These are phyloP conservation scores for Macrophomina phaseolina DNA, from an alignment of 2,329 filamentous ascomycete species.

Conservation along the genomic window DNA sequence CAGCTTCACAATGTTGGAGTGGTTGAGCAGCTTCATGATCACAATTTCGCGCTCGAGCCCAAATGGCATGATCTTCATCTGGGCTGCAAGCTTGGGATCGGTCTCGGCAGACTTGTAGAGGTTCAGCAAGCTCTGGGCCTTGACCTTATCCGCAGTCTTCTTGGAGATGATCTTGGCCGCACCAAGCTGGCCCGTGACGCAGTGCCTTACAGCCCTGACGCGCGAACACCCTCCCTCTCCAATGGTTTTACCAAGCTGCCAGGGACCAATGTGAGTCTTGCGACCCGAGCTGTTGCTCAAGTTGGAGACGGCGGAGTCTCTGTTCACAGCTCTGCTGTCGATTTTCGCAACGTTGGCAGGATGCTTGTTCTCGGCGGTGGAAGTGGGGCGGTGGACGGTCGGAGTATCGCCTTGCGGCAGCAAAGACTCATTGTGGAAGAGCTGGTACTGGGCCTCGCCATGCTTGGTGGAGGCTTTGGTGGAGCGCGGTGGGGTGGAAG, in stretches of 20 bases:
- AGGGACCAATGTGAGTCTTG: conserved; percentile 86
- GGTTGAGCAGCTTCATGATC: conserved; percentile 94
- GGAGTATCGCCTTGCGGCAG: conserved; percentile 50
- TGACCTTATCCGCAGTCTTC: conserved; percentile 74
- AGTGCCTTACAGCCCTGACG: conserved; percentile 84
- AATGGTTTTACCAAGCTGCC: conserved; percentile 87
- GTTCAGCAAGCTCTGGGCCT: conserved; percentile 83
- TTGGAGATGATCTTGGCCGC: conserved; percentile 97
- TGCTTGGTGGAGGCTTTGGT: conserved; percentile 1
- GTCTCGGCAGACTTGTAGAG: conserved; percentile 75
- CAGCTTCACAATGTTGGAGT: conserved; percentile 90
- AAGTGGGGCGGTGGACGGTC: conserved; percentile 43
- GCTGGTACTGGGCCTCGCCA: conserved; percentile 21
- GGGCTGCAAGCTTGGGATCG: conserved; percentile 58
- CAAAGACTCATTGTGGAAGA: conserved; percentile 54
- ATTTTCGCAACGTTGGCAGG: conserved; percentile 59
- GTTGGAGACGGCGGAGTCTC: conserved; percentile 60
- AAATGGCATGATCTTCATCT: conserved; percentile 77
- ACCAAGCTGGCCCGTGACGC: conserved; percentile 76
- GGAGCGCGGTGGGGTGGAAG: conserved; percentile 30
- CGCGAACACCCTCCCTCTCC: conserved; percentile 89
- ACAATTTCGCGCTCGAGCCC: conserved; percentile 94
- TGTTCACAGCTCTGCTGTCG: conserved; percentile 55
- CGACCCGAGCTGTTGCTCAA: conserved; percentile 57
- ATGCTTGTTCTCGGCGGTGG: conserved; percentile 54